These are phyloP conservation scores for Lyophyllum decastes DNA, from an alignment of 768 basidiomycete species.

Conservation along the genomic window DNA sequence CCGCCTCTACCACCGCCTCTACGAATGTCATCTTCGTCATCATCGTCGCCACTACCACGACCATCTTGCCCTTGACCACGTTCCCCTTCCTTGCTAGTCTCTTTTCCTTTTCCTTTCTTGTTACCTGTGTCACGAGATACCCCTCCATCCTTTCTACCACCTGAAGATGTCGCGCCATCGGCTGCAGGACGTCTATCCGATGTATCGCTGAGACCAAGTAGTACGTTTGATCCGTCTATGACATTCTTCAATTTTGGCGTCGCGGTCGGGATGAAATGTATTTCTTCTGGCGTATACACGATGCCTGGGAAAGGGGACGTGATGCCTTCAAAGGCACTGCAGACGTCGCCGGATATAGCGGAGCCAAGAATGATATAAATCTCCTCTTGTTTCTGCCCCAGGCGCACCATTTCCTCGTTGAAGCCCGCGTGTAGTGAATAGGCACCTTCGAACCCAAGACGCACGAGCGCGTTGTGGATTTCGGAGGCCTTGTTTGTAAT, in stretches of 20 bases:
- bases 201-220: background rate
- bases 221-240: background rate
- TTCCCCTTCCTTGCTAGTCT: too few relatives aligned
- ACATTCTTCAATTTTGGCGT: background rate
- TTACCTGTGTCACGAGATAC: background rate
- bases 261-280: background rate
- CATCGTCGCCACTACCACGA: background rate
- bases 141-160: background rate
- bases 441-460: background rate
- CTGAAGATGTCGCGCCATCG: background rate
- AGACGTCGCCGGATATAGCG: background rate
- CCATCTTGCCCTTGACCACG: background rate
- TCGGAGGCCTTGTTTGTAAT: background rate
- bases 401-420: background rate
- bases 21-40: background rate
- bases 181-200: background rate
- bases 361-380: background rate
- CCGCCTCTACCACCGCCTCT: too few relatives aligned
- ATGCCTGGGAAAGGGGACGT: background rate
- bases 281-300: background rate
- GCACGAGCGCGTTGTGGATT: background rate
- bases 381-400: background rate
- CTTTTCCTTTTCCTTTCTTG: background rate
- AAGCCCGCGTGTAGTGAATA: background rate
- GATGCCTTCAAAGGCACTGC: background rate